Evolutionary conservation across 1,139 yeast genomes (phyloP).

Genomic region (Candida tropicalis): DNA sequence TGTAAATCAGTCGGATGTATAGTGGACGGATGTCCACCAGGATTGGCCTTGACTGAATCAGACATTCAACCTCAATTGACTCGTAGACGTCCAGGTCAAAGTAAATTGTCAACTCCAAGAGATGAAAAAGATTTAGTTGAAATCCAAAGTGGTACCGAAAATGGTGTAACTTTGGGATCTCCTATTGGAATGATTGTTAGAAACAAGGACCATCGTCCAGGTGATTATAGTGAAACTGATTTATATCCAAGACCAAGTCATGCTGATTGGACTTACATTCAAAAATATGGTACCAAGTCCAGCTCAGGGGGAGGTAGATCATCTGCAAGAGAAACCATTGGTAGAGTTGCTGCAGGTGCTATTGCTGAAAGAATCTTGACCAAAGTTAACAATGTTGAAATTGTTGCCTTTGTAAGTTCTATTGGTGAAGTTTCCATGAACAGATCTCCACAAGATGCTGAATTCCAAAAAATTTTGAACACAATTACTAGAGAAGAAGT

Average conservation of each 20-base stretch:
- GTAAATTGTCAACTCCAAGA: conserved; percentile 89
- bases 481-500: conserved; percentile 87
- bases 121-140: conserved; percentile 91
- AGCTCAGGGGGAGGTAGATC: conserved; percentile 98
- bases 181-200: conserved; percentile 92
- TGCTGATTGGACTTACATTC: conserved; percentile 92
- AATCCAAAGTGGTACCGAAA: conserved; percentile 94
- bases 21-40: conserved; percentile 98
- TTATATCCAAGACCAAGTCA: conserved; percentile 96
- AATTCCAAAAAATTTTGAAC: conserved; percentile 65
- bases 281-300: conserved; percentile 90
- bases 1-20: conserved; percentile 98
- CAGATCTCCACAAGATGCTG: conserved; percentile 66
- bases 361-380: conserved; percentile 89
- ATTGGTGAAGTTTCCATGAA: conserved; percentile 81
- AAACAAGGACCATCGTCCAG: conserved; percentile 96
- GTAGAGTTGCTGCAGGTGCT: conserved; percentile 98
- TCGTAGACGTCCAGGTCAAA: conserved; percentile 97
- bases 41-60: conserved; percentile 76
- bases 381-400: conserved; percentile 82
- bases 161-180: conserved; percentile 88
- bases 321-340: conserved; percentile 96
- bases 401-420: conserved; percentile 93
- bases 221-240: conserved; percentile 93
- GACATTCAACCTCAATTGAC: conserved; percentile 96